Conservation (phyloP, 2,329 filamentous ascomycete genomes). For the Aspergillus arachidicola region DNA sequence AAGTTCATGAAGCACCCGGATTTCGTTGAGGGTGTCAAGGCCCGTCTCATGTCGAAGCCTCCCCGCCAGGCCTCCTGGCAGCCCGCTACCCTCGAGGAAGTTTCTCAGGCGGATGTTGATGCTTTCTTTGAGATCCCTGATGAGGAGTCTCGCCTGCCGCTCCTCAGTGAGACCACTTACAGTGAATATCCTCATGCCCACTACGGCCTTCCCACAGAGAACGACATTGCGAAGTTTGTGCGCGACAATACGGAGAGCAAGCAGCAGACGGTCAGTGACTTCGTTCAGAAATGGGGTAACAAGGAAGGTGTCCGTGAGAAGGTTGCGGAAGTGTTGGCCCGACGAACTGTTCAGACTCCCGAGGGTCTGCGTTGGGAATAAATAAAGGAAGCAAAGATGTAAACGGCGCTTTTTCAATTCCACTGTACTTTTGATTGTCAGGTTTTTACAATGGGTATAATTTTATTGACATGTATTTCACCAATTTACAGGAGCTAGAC, state of each 20-base stretch:
- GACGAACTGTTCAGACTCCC: slow-evolving; percentile 59
- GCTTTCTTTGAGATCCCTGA: slow-evolving; percentile 67
- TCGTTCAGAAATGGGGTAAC: slow-evolving; percentile 61
- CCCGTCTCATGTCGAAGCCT: slow-evolving; percentile 73
- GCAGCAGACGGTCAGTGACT: slow-evolving; percentile 63
- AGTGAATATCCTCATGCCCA: slow-evolving; percentile 69
- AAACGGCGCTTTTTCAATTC: neutral
- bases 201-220: slow-evolving; percentile 75
- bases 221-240: slow-evolving; percentile 50
- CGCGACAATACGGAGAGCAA: slow-evolving; percentile 49
- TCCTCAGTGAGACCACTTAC: slow-evolving; percentile 67
- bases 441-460: slow-evolving; percentile 1
- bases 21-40: slow-evolving; percentile 88
- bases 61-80: slow-evolving; percentile 71
- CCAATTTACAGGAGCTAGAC: neutral
- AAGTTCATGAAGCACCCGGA: slow-evolving; percentile 91
- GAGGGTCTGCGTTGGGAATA: slow-evolving; percentile 41
- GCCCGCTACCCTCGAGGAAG: slow-evolving; percentile 70
- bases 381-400: slow-evolving; percentile 6
- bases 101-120: slow-evolving; percentile 61
- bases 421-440: neutral
- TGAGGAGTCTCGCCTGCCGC: slow-evolving; percentile 53
- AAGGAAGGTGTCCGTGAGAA: slow-evolving; percentile 72
- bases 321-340: slow-evolving; percentile 66
- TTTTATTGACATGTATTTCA: slow-evolving; percentile 1